A percentile compares a stretch with the other conserved stretches of the same genome.
Evolutionary conservation across 192 early-diverging fungal genomes (phyloP).

Genomic region (Phycomyces blakesleeanus): DNA sequence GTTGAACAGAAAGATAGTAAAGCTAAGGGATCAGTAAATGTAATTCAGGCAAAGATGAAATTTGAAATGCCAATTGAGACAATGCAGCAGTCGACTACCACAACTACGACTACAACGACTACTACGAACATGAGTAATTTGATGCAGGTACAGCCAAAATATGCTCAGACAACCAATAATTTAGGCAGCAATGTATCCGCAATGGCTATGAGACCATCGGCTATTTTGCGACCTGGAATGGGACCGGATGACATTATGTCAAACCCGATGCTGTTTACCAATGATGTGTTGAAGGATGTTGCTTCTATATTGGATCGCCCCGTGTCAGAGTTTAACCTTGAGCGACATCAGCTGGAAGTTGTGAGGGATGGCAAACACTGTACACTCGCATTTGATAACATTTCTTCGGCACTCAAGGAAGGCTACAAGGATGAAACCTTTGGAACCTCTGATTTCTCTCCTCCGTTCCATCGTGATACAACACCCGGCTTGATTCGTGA

Average conservation of each 20-base stretch:
- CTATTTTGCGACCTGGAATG: neutral
- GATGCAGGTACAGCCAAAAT: neutral
- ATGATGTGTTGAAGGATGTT: constrained; percentile 17
- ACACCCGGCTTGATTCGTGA: neutral
- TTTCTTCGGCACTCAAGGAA: constrained; percentile 18
- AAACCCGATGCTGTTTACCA: constrained; percentile 12
- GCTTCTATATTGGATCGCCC: constrained; percentile 2
- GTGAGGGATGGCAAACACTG: neutral
- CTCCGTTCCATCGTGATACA: constrained; percentile 10
- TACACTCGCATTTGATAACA: constrained; percentile 3
- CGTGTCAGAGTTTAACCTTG: neutral
- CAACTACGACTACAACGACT: neutral
- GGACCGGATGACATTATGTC: constrained; percentile 6
- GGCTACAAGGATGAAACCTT: constrained; percentile 30
- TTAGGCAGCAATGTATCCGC: neutral
- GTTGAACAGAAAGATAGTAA: neutral
- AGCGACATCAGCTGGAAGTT: neutral
- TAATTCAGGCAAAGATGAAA: neutral
- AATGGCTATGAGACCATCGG: neutral
- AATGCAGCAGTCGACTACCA: neutral
- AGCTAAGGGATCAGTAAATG: neutral
- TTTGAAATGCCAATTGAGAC: neutral
- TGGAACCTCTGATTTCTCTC: constrained; percentile 7
- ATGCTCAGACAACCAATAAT: neutral
- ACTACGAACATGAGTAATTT: neutral